Conservation (phyloP, 495 filamentous ascomycete species). For the Elasticomyces elasticus region DNA sequence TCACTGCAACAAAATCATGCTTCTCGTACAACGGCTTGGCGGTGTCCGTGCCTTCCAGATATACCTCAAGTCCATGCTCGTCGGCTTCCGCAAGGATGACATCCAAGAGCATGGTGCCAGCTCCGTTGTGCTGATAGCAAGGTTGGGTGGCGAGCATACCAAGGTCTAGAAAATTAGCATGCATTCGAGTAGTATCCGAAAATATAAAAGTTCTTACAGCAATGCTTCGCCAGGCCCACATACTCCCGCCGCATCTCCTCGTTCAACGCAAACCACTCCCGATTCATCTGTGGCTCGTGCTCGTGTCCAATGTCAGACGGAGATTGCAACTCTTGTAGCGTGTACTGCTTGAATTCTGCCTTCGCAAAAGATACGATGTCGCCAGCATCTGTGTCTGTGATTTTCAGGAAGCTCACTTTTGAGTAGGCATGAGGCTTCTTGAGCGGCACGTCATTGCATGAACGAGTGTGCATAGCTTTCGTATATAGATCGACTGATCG, state of each 20-base stretch:
- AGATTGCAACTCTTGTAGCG: not conserved
- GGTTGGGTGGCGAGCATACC: slow-evolving; percentile 20
- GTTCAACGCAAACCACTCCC: slow-evolving; percentile 20
- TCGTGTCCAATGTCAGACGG: slow-evolving; percentile 15
- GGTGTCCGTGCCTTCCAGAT: slow-evolving; percentile 22
- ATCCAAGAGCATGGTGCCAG: slow-evolving; percentile 17
- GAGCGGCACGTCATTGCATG: not conserved
- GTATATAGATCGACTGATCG: slow-evolving; percentile 11
- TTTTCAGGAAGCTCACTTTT: slow-evolving; percentile 10
- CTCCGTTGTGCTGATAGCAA: slow-evolving; percentile 14
- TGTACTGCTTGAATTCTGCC: slow-evolving; percentile 13
- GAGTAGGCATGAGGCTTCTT: not conserved
- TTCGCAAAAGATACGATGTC: slow-evolving; percentile 17
- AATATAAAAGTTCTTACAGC: too few species aligned
- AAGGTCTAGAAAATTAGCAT: slow-evolving; percentile 5
- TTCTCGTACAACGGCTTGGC: slow-evolving; percentile 23
- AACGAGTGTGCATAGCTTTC: not conserved
- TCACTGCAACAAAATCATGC: slow-evolving; percentile 16
- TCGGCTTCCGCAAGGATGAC: slow-evolving; percentile 20
- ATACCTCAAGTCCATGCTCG: slow-evolving; percentile 12
- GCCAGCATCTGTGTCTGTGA: slow-evolving; percentile 6
- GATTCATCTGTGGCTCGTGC: slow-evolving; percentile 15
- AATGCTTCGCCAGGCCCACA: slow-evolving; percentile 10
- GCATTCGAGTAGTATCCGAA: not conserved
- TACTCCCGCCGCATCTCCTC: slow-evolving; percentile 15